phyloP scores from a whole-genome alignment of 306 rosid species.

The Trifolium repens region DNA sequence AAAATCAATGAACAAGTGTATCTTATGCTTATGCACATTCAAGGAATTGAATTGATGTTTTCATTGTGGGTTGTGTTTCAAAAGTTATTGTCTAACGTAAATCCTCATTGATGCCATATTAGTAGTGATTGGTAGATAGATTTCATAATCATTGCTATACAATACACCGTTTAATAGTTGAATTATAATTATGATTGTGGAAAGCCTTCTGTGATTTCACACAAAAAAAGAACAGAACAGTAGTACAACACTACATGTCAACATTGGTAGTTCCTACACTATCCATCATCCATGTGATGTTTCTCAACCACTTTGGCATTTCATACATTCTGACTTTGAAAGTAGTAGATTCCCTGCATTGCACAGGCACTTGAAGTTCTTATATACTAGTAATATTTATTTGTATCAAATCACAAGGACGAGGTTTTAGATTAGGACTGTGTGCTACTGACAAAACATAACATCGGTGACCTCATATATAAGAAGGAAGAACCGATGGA shows the following conservation, averaged over 20 bases:
- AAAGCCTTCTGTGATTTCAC: constrained; percentile 19
- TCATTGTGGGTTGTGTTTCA: constrained; percentile 1
- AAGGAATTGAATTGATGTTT: constrained; percentile 19
- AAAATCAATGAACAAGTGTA: background rate
- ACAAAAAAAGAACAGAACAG: background rate
- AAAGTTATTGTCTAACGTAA: constrained; percentile 13
- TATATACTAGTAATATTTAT: background rate
- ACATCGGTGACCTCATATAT: background rate
- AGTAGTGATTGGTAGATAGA: constrained; percentile 3
- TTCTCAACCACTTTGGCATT: background rate
- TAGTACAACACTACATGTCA: background rate
- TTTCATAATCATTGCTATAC: constrained; percentile 11
- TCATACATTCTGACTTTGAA: background rate
- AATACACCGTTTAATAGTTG: background rate
- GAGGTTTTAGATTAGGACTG: background rate
- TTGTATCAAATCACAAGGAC: background rate
- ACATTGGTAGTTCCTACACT: constrained; percentile 1
- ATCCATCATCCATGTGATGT: background rate
- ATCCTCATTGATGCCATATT: constrained; percentile 3
- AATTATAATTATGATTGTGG: constrained; percentile 29
- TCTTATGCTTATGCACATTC: constrained; percentile 9
- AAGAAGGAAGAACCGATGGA: background rate
- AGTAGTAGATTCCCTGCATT: background rate
- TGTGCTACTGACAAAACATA: background rate
- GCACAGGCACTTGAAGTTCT: background rate